Conservation (phyloP, 768 basidiomycete species). For the Thelephora aurantiotincta region DNA sequence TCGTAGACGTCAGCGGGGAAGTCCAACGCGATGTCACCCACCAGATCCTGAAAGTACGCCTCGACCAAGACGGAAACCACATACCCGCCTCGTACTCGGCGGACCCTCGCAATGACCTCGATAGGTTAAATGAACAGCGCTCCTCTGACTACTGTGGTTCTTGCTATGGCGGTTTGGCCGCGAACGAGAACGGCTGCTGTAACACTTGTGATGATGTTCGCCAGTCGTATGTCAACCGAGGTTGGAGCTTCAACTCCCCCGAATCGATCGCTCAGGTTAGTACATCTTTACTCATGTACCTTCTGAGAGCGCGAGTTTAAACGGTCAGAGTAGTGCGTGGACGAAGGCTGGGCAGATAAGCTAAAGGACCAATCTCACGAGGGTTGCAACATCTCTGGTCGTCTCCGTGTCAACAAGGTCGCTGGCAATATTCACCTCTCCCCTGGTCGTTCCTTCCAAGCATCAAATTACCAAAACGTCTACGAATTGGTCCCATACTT, state of each 20-base stretch:
- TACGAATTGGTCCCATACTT: conserved; percentile 93
- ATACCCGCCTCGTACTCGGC: conserved; percentile 40
- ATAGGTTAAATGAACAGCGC: conserved; percentile 54
- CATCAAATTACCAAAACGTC: conserved; percentile 50
- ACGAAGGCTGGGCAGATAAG: conserved; percentile 92
- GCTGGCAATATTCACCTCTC: conserved; percentile 92
- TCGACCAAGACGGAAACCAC: conserved; percentile 42
- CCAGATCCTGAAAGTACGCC: conserved; percentile 73
- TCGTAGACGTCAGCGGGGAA: conserved; percentile 98
- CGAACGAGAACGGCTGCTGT: conserved; percentile 67
- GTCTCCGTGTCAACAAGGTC: conserved; percentile 92
- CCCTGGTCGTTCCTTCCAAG: conserved; percentile 91
- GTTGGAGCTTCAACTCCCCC: conserved; percentile 91
- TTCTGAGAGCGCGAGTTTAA: neutral
- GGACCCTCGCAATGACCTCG: conserved; percentile 79
- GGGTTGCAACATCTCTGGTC: conserved; percentile 88
- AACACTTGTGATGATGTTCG: conserved; percentile 94
- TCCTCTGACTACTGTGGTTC: conserved; percentile 76
- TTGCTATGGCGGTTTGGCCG: conserved; percentile 80
- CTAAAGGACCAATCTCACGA: conserved; percentile 85
- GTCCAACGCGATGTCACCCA: conserved; percentile 84
- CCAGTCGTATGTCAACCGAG: conserved; percentile 75
- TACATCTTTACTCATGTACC: neutral
- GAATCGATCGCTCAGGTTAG: conserved; percentile 85
- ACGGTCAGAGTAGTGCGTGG: conserved; percentile 49